Conservation (phyloP, 441 rosid genomes). For the Jatropha podagrica region DNA sequence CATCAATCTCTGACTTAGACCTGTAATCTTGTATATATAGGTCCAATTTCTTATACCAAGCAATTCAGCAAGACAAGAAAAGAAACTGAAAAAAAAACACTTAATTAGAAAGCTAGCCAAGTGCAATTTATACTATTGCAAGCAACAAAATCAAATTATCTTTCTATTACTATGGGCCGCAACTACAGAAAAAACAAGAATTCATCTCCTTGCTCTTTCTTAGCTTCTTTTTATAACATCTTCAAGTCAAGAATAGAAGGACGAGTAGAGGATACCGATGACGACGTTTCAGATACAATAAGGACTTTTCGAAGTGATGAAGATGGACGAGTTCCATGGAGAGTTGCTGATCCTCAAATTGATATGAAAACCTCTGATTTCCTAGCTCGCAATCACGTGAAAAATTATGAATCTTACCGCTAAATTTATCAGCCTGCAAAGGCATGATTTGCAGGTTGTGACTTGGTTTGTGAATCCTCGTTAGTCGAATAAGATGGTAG, state of each 20-base stretch:
- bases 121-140: no score
- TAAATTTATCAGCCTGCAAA: conserved; percentile 15
- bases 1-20: no score
- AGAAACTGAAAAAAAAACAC: background rate
- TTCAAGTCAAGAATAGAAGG: conserved; percentile 41
- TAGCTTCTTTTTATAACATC: conserved; percentile 31
- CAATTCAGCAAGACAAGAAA: no score
- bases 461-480: conserved; percentile 1
- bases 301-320: conserved; percentile 58
- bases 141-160: no score
- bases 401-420: conserved; percentile 41
- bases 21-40: no score
- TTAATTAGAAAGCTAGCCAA: no score
- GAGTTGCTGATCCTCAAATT: conserved; percentile 70
- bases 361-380: conserved; percentile 61
- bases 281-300: conserved; percentile 33
- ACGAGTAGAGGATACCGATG: conserved; percentile 28
- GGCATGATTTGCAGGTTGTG: background rate
- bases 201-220: conserved; percentile 26
- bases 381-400: conserved; percentile 49
- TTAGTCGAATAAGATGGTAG: background rate
- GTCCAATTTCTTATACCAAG: no score
- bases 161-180: conserved; percentile 35
- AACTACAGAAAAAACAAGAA: conserved; percentile 37
- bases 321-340: conserved; percentile 49